A percentile compares a stretch with the other conserved stretches of the same genome.
These are phyloP conservation scores for Prunus salicina DNA, from an alignment of 306 rosid species.

Conservation along the genomic window DNA sequence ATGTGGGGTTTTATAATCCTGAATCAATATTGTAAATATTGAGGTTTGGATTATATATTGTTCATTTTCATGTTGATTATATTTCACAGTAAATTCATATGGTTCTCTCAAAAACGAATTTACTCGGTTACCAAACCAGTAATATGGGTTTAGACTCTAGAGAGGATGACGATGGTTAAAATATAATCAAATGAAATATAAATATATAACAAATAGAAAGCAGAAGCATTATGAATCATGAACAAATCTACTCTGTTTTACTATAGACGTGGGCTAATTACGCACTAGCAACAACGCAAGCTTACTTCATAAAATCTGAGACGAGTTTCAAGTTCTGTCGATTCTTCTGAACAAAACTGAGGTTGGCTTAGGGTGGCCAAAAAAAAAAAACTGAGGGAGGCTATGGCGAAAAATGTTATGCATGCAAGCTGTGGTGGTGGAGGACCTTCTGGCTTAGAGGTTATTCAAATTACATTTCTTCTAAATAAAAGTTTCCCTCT, in stretches of 20 bases:
- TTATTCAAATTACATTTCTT: background rate
- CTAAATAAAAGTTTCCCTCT: background rate
- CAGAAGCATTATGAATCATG: no score
- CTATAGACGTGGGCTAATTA: background rate
- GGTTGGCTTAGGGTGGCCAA: no score
- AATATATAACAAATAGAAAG: no score
- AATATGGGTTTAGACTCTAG: no score
- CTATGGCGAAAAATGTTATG: conserved; percentile 53
- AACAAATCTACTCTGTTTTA: background rate
- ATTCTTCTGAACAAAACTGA: background rate
- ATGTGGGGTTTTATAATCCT: background rate
- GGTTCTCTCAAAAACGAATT: no score
- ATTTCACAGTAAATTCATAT: background rate
- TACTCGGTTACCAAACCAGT: no score
- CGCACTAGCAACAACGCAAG: background rate
- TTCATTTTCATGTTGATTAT: background rate
- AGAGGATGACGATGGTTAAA: no score
- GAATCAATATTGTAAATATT: background rate
- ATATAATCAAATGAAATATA: no score
- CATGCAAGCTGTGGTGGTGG: conserved; percentile 58
- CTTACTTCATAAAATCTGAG: background rate
- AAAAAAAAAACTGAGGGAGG: background rate
- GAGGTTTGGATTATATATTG: background rate
- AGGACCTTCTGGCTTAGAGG: conserved; percentile 57
- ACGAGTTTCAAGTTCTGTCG: background rate